Base-by-base conservation (phyloP, 768 basidiomycete genomes). In the Saitozyma sp. region DNA sequence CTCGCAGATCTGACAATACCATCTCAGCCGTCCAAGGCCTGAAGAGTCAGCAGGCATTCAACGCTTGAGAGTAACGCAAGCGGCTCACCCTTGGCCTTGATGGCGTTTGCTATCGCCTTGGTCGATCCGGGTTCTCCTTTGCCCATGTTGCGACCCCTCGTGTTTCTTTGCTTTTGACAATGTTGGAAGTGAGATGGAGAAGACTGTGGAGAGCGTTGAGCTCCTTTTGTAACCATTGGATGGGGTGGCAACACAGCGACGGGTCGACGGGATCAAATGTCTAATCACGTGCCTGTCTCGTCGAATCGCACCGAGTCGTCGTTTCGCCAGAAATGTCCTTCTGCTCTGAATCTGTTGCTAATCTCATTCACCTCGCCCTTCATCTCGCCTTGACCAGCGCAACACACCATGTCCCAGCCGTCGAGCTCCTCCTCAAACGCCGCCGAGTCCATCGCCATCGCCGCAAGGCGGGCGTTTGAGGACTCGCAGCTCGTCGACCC, bases 1-100 rank as follows among this genome's bases (percentile, higher is more conserved):
- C 84, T 97, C 83, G 85, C 96, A 98, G 68, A 98, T 91, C 84
- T 99, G 95, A 75, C 95, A 98, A 81, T 91, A 99, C 95, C 94
- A 98, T 65, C 94, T 86, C 66, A 98, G 86, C 74, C 92, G 87
- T 80, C 96, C 95, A 54, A 95, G 83, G 71, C 93, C 73, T 73
- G 41, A n/a, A 0, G 20, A 17, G 48, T 60, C 20, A 61, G 59
- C 40, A 61, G 17, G 17, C 13, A 7, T 41, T 58, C 54, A 48
- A 50, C 13, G 55, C 19, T 37, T 19, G 41, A 50, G 9, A 41
- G 50, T 53, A 37, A 46, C 17, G 17, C 1, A 38, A n/a, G 45
- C 20, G 37, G 59, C 69, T 62, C 64, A 69, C 79, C 95, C 77
- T 97, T 97, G 61, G 92, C 89, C 82, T 97, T 97, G 89, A 95